Base-by-base conservation (phyloP, 768 basidiomycete genomes). In the Cystobasidium onofrii region DNA sequence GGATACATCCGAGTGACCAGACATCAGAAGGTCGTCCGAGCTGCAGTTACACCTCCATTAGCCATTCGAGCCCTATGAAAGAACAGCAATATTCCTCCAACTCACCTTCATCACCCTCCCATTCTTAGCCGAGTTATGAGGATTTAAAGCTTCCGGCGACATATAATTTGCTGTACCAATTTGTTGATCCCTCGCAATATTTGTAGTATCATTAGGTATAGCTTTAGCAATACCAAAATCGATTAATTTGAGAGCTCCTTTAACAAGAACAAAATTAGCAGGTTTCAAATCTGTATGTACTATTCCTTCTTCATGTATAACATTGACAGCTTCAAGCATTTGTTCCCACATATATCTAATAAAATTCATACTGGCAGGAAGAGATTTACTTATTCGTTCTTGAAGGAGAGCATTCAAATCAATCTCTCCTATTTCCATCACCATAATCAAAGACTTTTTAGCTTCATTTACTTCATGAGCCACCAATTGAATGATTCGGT, bases 171-270 rank as follows among this genome's bases (percentile, higher is more conserved):
- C 90, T 0, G 93, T 95, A 1, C 95, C 95, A 76, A 99, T 89
- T 90, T 95, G 92, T 79, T 92, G 90, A 77, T 99, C 95, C 72
- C 95, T 86, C 76, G 95, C 92, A 73, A 98, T 97, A 79, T 99
- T 97, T 1, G 95, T 97, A 1, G 95, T 99, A 78, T 99, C 95
- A 79, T 94, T 97, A 20, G 94, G 93, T 76, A 99, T 95, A 10
- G 94, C 94, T 80, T 97, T 97, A 17, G 95, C 94, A 78, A 99
- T 99, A n/a, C 95, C 95, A 79, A 99, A 99, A 81, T 99, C 95
- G 76, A 99, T 99, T 75, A 99, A 83, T 85, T 99, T 99, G 72
- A 99, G 84, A 76, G 92, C 89, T 4, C 95, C 95, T 73, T 89
- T 88, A 71, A 98, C 95, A 34, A 99, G 84, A 25, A 99, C 94